Evolutionary conservation across 192 early-diverging fungal species (phyloP).

Genomic region (Podila clonocystis): DNA sequence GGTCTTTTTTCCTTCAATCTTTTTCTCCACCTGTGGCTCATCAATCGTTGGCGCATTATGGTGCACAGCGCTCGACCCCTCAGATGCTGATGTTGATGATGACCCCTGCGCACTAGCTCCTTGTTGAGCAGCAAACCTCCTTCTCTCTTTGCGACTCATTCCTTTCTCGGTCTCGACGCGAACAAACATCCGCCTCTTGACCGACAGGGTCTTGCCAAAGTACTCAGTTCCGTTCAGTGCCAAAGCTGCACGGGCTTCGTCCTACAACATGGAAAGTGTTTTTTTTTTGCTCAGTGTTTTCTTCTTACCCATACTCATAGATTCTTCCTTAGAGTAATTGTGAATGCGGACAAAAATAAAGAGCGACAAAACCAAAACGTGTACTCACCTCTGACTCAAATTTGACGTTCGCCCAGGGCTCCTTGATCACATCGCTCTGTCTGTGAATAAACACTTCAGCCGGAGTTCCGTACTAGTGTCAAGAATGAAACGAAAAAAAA

Average conservation of each 20-base stretch:
- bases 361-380: background rate
- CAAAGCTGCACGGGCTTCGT: constrained; percentile 24
- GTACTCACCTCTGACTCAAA: constrained; percentile 24
- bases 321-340: background rate
- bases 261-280: background rate
- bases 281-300: too few relatives aligned
- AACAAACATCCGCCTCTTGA: constrained; percentile 17
- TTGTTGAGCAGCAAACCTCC: background rate
- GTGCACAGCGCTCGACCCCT: background rate
- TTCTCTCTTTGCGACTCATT: background rate
- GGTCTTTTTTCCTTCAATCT: background rate
- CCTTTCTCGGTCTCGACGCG: background rate
- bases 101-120: background rate
- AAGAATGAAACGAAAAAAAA: background rate
- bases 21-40: background rate
- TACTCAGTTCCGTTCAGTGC: constrained; percentile 27
- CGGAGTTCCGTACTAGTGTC: constrained; percentile 12
- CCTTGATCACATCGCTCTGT: background rate
- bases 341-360: background rate
- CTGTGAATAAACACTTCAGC: constrained; percentile 11
- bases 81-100: background rate
- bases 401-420: constrained; percentile 37
- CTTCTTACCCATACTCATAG: too few relatives aligned
- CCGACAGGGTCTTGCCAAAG: constrained; percentile 20
- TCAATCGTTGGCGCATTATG: background rate